A percentile compares a stretch with the other conserved stretches of the same genome.
Evolutionary conservation across 176 grass and related monocot species (phyloP).

Genomic region (Lolium rigidum): DNA sequence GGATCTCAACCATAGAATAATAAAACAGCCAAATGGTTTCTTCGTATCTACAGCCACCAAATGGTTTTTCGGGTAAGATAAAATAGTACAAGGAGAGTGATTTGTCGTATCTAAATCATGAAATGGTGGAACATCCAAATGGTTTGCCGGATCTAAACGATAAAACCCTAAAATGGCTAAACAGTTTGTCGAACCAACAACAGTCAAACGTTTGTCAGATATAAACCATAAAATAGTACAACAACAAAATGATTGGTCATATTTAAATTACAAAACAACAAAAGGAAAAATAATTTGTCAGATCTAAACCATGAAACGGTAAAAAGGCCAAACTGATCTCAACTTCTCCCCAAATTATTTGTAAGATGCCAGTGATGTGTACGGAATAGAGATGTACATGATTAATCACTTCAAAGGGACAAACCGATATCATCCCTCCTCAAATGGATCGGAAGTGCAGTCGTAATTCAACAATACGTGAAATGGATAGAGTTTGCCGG

Average conservation of each 20-base stretch:
- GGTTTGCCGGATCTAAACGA: background rate
- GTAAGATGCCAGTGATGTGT: background rate
- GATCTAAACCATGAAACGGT: background rate
- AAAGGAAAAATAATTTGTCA: background rate
- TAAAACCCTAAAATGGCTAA: too few relatives aligned
- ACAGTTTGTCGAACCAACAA: background rate
- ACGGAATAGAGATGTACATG: conserved; percentile 1
- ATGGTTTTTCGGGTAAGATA: too few relatives aligned
- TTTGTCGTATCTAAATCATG: too few relatives aligned
- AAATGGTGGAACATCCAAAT: too few relatives aligned
- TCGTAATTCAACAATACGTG: background rate
- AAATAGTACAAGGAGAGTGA: too few relatives aligned
- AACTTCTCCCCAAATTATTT: background rate
- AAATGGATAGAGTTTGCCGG: background rate
- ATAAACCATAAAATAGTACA: background rate
- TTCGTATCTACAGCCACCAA: too few relatives aligned
- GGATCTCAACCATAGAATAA: background rate
- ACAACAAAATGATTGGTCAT: too few relatives aligned
- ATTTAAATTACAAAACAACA: too few relatives aligned
- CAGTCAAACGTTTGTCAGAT: background rate
- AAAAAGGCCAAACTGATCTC: background rate
- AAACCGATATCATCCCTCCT: background rate
- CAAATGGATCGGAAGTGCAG: background rate
- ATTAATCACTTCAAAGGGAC: background rate
- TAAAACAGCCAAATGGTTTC: background rate